A percentile compares a stretch with the other conserved stretches of the same genome.
These are phyloP conservation scores for Sclerotinia subarctica DNA, from an alignment of 2,329 filamentous ascomycete species.

Conservation along the genomic window DNA sequence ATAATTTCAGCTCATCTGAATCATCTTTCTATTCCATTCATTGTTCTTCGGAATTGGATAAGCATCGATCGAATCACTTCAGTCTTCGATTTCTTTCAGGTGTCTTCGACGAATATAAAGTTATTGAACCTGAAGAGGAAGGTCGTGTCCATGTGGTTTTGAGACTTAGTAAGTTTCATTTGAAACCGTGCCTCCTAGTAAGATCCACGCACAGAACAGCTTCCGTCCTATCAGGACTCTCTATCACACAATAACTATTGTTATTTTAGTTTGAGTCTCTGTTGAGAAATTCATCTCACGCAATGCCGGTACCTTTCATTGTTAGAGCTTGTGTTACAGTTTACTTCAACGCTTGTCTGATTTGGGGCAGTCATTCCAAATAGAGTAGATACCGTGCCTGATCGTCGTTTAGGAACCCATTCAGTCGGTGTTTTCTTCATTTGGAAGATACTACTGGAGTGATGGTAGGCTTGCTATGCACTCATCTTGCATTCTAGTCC, in stretches of 20 bases:
- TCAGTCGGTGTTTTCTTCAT: neutral
- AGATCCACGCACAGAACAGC: constrained; percentile 4
- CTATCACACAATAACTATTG: neutral
- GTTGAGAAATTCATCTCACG: neutral
- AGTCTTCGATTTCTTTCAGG: neutral
- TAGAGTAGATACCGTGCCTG: constrained; percentile 20
- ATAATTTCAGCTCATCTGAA: neutral
- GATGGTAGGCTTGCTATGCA: neutral
- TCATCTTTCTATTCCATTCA: neutral
- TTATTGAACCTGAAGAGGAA: neutral
- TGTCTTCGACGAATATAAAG: neutral
- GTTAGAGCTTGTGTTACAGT: constrained; percentile 22
- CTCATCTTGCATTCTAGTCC: neutral
- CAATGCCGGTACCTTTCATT: constrained; percentile 13
- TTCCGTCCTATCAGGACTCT: neutral
- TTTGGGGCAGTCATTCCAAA: constrained; percentile 16
- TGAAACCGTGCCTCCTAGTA: constrained; percentile 17
- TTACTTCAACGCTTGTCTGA: neutral
- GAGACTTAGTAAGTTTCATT: constrained; percentile 22
- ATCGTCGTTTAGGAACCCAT: constrained; percentile 22
- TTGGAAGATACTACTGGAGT: constrained; percentile 9
- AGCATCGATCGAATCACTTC: neutral
- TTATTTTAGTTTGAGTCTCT: constrained; percentile 3
- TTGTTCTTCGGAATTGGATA: constrained; percentile 1
- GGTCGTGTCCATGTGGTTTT: constrained; percentile 1